A percentile compares a stretch with the other conserved stretches of the same genome.
phyloP scores from a whole-genome alignment of 495 filamentous ascomycete species.

The Elasticomyces elasticus region DNA sequence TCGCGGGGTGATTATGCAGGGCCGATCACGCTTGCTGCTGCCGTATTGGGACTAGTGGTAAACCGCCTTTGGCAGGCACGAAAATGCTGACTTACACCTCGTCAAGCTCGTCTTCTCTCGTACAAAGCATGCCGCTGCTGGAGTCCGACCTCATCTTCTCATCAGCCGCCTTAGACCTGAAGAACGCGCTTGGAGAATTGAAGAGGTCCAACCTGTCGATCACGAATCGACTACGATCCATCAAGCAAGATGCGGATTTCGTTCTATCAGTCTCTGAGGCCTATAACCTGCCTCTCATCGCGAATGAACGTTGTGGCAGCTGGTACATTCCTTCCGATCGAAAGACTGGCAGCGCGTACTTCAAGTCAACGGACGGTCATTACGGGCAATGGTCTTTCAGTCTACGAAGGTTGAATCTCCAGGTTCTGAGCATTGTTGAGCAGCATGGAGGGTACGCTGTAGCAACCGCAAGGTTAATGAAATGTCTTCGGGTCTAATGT shows the following conservation, averaged over 20 bases:
- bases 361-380: slow-evolving; percentile 97
- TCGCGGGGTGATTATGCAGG: not conserved
- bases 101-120: not conserved
- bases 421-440: slow-evolving; percentile 56
- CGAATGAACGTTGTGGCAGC: slow-evolving; percentile 88
- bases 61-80: not conserved
- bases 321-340: slow-evolving; percentile 73
- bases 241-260: slow-evolving; percentile 28
- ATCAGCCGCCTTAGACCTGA: slow-evolving; percentile 14
- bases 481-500: not conserved
- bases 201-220: slow-evolving; percentile 68
- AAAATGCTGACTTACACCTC: not conserved
- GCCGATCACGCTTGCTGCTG: not conserved
- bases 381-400: slow-evolving; percentile 82
- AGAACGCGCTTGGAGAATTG: slow-evolving; percentile 43
- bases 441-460: slow-evolving; percentile 51
- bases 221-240: slow-evolving; percentile 61
- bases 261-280: slow-evolving; percentile 25
- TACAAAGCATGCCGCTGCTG: not conserved
- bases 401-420: slow-evolving; percentile 70
- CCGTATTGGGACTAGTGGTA: not conserved
- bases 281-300: slow-evolving; percentile 64
- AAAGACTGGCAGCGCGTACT: slow-evolving; percentile 71
- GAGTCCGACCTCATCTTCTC: slow-evolving; percentile 30
- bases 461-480: not conserved